Conservation (phyloP, 176 grass and related monocot genomes). For the Lolium rigidum region DNA sequence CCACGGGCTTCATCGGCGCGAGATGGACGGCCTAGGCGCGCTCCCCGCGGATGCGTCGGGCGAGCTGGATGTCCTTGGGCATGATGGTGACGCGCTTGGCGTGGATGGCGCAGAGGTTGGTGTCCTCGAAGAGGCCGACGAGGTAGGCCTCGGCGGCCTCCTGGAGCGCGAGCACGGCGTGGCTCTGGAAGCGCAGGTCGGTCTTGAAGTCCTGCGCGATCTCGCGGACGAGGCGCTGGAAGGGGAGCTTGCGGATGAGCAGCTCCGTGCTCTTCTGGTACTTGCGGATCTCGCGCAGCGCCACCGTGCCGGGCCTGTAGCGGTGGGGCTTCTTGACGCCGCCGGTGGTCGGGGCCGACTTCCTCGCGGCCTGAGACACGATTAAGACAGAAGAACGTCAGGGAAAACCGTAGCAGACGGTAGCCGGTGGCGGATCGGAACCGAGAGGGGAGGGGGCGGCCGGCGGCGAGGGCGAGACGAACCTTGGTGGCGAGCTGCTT, state of each 20-base stretch:
- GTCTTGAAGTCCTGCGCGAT: slow-evolving; percentile 87
- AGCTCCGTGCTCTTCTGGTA: slow-evolving; percentile 99
- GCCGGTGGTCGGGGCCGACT: slow-evolving; percentile 84
- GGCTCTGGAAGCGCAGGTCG: slow-evolving; percentile 83
- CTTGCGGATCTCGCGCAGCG: slow-evolving; percentile 88
- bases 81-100: slow-evolving; percentile 84
- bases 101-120: slow-evolving; percentile 84
- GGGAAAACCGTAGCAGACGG: too few species aligned
- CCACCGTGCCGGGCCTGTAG: slow-evolving; percentile 53
- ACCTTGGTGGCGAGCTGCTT: too few species aligned
- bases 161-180: slow-evolving; percentile 80
- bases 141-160: slow-evolving; percentile 93
- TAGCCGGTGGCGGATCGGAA: too few species aligned
- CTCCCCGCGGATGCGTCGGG: slow-evolving; percentile 68
- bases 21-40: not conserved
- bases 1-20: rapidly evolving
- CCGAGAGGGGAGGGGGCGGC: too few species aligned
- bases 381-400: too few species aligned
- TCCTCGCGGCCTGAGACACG: slow-evolving; percentile 63
- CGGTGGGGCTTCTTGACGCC: slow-evolving; percentile 44
- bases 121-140: slow-evolving; percentile 75
- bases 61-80: slow-evolving; percentile 84
- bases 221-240: slow-evolving; percentile 62
- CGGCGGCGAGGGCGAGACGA: too few species aligned
- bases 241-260: slow-evolving; percentile 86